Evolutionary conservation across 1,139 yeast species (phyloP).

Genomic region (Geotrichum carabidarum): DNA sequence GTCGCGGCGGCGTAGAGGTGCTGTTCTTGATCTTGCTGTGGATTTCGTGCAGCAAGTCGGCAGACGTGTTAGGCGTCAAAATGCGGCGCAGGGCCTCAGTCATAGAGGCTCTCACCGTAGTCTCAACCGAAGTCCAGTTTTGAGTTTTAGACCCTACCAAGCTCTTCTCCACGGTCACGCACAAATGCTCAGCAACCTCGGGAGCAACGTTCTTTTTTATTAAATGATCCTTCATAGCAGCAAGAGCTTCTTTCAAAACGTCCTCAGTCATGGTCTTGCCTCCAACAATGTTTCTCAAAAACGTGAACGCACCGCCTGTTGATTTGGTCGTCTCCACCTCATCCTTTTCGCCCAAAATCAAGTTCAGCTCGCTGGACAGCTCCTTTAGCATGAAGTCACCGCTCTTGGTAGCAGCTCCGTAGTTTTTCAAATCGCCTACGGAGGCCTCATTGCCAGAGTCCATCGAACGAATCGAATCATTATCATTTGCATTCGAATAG

Average conservation of each 20-base stretch:
- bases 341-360: conserved; percentile 34
- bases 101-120: conserved; percentile 61
- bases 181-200: conserved; percentile 53
- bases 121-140: conserved; percentile 58
- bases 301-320: conserved; percentile 45
- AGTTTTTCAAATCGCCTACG: conserved; percentile 44
- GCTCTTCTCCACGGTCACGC: conserved; percentile 54
- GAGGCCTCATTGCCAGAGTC: conserved; percentile 32
- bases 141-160: conserved; percentile 62
- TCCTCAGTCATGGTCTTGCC: conserved; percentile 52
- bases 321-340: conserved; percentile 27
- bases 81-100: conserved; percentile 73
- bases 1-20: conserved; percentile 35
- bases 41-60: conserved; percentile 80
- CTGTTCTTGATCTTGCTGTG: conserved; percentile 42
- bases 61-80: conserved; percentile 87
- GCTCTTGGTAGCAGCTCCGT: conserved; percentile 43
- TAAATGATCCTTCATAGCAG: conserved; percentile 46
- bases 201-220: conserved; percentile 51
- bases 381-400: conserved; percentile 50
- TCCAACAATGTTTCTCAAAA: conserved; percentile 53
- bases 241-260: conserved; percentile 43
- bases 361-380: conserved; percentile 21
- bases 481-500: conserved; percentile 40
- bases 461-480: conserved; percentile 27